phyloP scores from a whole-genome alignment of 345 rosid genomes.

The Mallotus nudiflorus region DNA sequence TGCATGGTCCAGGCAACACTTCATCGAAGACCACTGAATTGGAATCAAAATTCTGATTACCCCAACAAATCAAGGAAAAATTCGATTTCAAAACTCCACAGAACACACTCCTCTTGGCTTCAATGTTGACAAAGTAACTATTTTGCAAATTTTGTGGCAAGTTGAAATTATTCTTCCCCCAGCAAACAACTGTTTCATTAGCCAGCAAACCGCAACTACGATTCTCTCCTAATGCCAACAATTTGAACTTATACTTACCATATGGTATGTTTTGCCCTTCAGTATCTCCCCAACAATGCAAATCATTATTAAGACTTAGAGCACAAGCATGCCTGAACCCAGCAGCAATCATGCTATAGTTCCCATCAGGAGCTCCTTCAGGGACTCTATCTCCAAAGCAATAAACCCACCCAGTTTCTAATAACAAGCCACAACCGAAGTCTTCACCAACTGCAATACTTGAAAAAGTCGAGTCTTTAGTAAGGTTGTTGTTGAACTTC shows the following conservation, averaged over 20 bases:
- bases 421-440: constrained; percentile 62
- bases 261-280: not conserved
- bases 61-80: constrained; percentile 70
- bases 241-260: constrained; percentile 49
- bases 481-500: not conserved
- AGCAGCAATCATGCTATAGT: constrained; percentile 43
- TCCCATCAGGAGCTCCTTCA: not conserved
- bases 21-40: constrained; percentile 35
- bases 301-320: constrained; percentile 15
- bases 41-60: constrained; percentile 33
- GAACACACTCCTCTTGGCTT: constrained; percentile 57
- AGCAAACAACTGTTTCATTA: constrained; percentile 51
- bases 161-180: constrained; percentile 54
- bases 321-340: constrained; percentile 66
- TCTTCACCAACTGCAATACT: constrained; percentile 55
- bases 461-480: not conserved
- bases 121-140: constrained; percentile 34
- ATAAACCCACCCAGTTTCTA: constrained; percentile 14
- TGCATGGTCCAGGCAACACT: constrained; percentile 62
- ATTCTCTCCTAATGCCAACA: constrained; percentile 56
- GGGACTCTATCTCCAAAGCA: constrained; percentile 20
- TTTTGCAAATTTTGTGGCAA: constrained; percentile 40
- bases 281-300: constrained; percentile 59
- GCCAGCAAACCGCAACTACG: constrained; percentile 57
- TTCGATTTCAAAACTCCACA: constrained; percentile 45